Conservation (phyloP, 2,329 filamentous ascomycete genomes). For the Ophiostoma angusticollis region DNA sequence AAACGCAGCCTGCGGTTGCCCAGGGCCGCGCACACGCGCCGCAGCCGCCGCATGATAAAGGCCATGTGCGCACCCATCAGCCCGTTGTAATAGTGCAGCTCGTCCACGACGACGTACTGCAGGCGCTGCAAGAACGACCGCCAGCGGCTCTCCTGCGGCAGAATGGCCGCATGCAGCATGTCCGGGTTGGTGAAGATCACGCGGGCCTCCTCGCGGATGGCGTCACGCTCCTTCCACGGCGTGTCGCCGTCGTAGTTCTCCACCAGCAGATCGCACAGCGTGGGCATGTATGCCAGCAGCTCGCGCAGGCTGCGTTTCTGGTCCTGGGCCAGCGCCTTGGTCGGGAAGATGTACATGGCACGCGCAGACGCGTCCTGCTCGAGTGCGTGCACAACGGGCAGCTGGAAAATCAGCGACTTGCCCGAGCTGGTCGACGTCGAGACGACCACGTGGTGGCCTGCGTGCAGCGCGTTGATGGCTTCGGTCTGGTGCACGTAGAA, state of each 20-base stretch:
- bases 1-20: slow-evolving; percentile 81
- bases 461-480: slow-evolving; percentile 77
- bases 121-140: slow-evolving; percentile 74
- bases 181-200: slow-evolving; percentile 98
- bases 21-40: slow-evolving; percentile 77
- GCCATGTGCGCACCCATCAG: slow-evolving; percentile 89
- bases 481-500: slow-evolving; percentile 89
- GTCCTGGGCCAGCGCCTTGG: slow-evolving; percentile 91
- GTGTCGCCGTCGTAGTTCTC: slow-evolving; percentile 97
- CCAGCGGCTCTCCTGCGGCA: slow-evolving; percentile 88
- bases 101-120: slow-evolving; percentile 80
- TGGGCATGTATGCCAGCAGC: slow-evolving; percentile 67
- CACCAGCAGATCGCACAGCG: slow-evolving; percentile 61
- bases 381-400: slow-evolving; percentile 78
- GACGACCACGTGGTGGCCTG: slow-evolving; percentile 78
- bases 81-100: slow-evolving; percentile 93
- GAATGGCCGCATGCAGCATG: slow-evolving; percentile 89
- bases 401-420: slow-evolving; percentile 95
- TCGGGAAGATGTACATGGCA: slow-evolving; percentile 97
- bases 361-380: slow-evolving; percentile 65
- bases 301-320: slow-evolving; percentile 81
- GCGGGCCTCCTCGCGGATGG: slow-evolving; percentile 74
- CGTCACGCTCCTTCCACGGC: slow-evolving; percentile 61
- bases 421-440: slow-evolving; percentile 93
- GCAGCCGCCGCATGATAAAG: slow-evolving; percentile 81